Evolutionary conservation across 176 grass and related monocot genomes (phyloP), one percentile per base, ranked within the genome.

Genomic region (Puccinellia tenuiflora): DNA sequence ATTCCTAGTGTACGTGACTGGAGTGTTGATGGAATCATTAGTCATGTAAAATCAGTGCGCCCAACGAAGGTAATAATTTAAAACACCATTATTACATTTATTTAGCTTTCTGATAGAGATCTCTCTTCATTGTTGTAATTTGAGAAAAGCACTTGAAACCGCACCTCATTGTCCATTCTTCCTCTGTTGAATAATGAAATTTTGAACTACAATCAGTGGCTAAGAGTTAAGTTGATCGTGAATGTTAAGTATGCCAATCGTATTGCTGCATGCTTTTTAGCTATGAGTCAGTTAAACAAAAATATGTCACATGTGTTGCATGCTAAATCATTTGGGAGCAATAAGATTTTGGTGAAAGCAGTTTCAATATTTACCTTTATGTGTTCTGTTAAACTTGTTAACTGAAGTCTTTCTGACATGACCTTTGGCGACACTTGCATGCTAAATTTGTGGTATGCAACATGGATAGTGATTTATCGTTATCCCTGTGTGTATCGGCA

Each of bases 1-100:
- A 80, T 86, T 53, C 67, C n/a, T 11, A 9, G 11, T 40, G 55
- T 80, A 33, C n/a, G 3, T 51, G 39, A 80, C 73, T 86, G 84
- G 77, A 86, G 77, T 52, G 67, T 73, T 74, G 77, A 80, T 65
- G 77, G 84, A 86, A 64, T 86, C n/a, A 80, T 86, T 39, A 38
- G 40, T 31, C 25, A 80, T 22, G 77, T 79, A 80, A 80, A 39
- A 14, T 74, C 75, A 77, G 34, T 55, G 53, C 75, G 52, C 22
- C 34, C 34, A 39, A 15, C 22, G 22, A 77, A 77, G 74, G 52
- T 77, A 59, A 59, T 25, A 20, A 31, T 20, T 15, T 31, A 57
- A 54, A 33, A 48, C 53, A 67, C 11, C 15, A 26, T 45, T 72
- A 72, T 26, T 43, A 15, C 42, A 26, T 71, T 77, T 76, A 20